These are phyloP conservation scores for Epicoccum nigrum DNA, from an alignment of 2,329 filamentous ascomycete species.

Conservation along the genomic window DNA sequence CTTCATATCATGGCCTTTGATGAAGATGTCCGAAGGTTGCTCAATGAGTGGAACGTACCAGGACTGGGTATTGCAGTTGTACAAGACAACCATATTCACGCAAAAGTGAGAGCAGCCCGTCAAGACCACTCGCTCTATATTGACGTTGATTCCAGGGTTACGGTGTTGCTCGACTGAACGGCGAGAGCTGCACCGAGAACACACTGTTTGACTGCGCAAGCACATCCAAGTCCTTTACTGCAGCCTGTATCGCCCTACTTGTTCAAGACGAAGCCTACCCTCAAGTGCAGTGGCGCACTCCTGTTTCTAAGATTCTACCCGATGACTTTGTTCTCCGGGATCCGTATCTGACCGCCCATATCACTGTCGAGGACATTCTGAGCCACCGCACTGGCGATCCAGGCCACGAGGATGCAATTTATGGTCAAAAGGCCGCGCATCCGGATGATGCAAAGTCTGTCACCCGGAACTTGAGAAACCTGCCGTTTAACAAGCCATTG, in stretches of 20 bases:
- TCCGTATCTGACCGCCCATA: constrained; percentile 54
- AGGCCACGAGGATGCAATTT: constrained; percentile 26
- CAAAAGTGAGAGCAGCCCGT: constrained; percentile 34
- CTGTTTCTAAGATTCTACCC: constrained; percentile 55
- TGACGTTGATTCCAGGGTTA: constrained; percentile 34
- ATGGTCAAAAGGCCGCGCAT: constrained; percentile 10
- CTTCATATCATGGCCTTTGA: constrained; percentile 3
- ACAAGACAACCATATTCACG: constrained; percentile 51
- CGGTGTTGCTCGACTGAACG: constrained; percentile 44
- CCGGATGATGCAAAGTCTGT: constrained; percentile 23
- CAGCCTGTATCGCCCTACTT: constrained; percentile 58
- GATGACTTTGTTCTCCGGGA: constrained; percentile 61
- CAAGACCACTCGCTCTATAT: not conserved
- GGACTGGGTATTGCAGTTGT: constrained; percentile 58
- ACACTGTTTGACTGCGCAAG: constrained; percentile 64
- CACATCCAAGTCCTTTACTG: constrained; percentile 62
- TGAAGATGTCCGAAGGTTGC: constrained; percentile 30
- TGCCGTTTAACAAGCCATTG: constrained; percentile 50
- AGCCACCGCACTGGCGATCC: constrained; percentile 61
- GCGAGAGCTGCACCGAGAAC: constrained; percentile 34
- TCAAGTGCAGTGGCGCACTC: constrained; percentile 55
- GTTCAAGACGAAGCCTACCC: constrained; percentile 51
- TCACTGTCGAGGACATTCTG: constrained; percentile 62
- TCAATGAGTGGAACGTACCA: constrained; percentile 56
- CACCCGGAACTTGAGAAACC: constrained; percentile 48